These are phyloP conservation scores for Metarhizium album DNA, from an alignment of 2,329 filamentous ascomycete genomes.

Conservation along the genomic window DNA sequence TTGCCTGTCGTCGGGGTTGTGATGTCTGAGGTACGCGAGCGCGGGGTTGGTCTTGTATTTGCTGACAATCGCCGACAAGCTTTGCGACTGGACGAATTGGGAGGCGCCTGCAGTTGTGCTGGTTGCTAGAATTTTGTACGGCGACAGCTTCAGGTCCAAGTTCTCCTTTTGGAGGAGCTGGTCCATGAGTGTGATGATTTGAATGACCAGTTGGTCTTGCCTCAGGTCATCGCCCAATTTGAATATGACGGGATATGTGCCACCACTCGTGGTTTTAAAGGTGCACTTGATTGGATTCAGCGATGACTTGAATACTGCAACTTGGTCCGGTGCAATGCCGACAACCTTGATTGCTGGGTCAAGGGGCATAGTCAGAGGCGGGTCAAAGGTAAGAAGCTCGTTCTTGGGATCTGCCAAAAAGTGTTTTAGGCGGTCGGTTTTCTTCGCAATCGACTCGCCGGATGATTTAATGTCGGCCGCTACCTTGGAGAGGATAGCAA, in stretches of 20 bases:
- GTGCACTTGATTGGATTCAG: conserved; percentile 83
- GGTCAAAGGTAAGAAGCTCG: conserved; percentile 72
- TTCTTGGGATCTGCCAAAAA: conserved; percentile 83
- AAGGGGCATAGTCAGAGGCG: conserved; percentile 76
- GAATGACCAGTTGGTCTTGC: conserved; percentile 94
- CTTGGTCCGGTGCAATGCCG: conserved; percentile 73
- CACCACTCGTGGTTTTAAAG: conserved; percentile 70
- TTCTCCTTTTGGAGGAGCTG: conserved; percentile 92
- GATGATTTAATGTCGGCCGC: conserved; percentile 80
- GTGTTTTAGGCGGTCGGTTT: conserved; percentile 75
- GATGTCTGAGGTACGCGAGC: conserved; percentile 73
- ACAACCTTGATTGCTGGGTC: conserved; percentile 74
- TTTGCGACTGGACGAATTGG: conserved; percentile 84
- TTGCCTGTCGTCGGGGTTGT: conserved; percentile 77
- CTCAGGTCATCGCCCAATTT: conserved; percentile 94
- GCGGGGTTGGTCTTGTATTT: conserved; percentile 69
- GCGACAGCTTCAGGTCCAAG: conserved; percentile 84
- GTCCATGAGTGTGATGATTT: conserved; percentile 96
- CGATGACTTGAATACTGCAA: conserved; percentile 90
- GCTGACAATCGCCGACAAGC: conserved; percentile 68
- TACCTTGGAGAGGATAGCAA: conserved; percentile 78
- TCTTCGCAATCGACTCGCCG: conserved; percentile 64
- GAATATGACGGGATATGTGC: conserved; percentile 86
- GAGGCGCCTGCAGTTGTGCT: conserved; percentile 81
- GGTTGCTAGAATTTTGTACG: conserved; percentile 93